Percentiles rank a stretch among this genome's conserved stretches.
phyloP scores from a whole-genome alignment of 2,329 filamentous ascomycete species.

The Aspergillus brunneoviolaceus region DNA sequence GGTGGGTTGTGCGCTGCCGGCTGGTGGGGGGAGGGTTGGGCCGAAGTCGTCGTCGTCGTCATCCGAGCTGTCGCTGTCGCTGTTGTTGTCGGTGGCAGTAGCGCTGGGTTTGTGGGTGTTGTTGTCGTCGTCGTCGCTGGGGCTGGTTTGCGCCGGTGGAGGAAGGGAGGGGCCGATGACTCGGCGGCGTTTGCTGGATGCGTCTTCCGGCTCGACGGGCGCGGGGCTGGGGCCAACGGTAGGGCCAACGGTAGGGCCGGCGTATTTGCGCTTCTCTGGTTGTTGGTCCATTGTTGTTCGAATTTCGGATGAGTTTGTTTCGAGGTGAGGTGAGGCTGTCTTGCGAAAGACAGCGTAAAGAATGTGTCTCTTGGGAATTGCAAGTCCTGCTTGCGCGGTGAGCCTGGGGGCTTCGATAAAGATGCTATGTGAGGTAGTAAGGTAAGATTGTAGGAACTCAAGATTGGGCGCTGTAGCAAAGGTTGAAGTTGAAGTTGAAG shows the following conservation, averaged over 20 bases:
- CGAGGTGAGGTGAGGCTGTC: background rate
- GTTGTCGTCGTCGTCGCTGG: conserved; percentile 24
- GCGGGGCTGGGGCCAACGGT: background rate
- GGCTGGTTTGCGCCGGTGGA: conserved; percentile 37
- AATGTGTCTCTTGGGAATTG: background rate
- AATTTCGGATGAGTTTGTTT: background rate
- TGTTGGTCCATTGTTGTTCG: background rate
- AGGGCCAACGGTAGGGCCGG: conserved; percentile 12
- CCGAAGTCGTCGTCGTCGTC: conserved; percentile 44
- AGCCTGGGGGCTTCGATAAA: background rate
- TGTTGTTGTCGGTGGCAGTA: conserved; percentile 6
- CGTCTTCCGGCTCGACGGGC: background rate
- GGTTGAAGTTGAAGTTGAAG: background rate
- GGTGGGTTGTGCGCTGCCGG: conserved; percentile 9
- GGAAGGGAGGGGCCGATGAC: conserved; percentile 58
- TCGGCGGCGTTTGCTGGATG: conserved; percentile 48
- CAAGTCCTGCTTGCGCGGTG: background rate
- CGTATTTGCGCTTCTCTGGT: conserved; percentile 24
- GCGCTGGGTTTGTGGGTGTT: conserved; percentile 18
- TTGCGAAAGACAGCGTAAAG: no score
- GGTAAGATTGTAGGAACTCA: background rate
- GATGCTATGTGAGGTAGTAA: background rate
- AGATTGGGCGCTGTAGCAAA: background rate
- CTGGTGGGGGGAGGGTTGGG: conserved; percentile 39
- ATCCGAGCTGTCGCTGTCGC: conserved; percentile 29